Evolutionary conservation across 2,329 filamentous ascomycete genomes (phyloP).

Genomic region (Fusarium sp.): DNA sequence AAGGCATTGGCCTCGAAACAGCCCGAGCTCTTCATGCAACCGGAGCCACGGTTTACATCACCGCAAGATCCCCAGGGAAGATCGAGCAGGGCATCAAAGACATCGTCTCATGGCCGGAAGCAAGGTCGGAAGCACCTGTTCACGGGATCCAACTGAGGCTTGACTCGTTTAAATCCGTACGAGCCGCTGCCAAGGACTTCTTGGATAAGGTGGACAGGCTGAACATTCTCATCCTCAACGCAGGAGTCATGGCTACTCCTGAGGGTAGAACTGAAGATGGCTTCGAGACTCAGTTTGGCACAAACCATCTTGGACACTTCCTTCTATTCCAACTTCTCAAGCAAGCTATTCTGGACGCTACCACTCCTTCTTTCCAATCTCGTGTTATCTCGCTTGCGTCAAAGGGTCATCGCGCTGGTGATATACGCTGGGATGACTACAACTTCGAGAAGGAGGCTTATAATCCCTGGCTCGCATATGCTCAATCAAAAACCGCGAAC

Average conservation of each 20-base stretch:
- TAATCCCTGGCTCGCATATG: constrained; percentile 24
- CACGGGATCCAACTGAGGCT: background rate
- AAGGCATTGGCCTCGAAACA: constrained; percentile 8
- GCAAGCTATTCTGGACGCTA: constrained; percentile 49
- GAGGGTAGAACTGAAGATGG: constrained; percentile 23
- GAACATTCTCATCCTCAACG: constrained; percentile 10
- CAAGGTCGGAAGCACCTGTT: background rate
- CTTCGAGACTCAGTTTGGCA: constrained; percentile 37
- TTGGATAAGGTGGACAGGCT: background rate
- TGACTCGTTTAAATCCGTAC: constrained; percentile 4
- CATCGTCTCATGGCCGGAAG: background rate
- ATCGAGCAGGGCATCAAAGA: background rate
- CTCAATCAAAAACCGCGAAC: constrained; percentile 29
- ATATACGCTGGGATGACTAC: constrained; percentile 20
- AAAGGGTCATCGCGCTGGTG: constrained; percentile 46
- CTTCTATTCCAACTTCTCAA: constrained; percentile 51
- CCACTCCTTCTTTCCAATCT: constrained; percentile 51
- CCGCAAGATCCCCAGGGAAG: background rate
- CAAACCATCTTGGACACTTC: constrained; percentile 42
- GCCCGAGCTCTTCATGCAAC: background rate
- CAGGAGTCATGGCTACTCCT: constrained; percentile 17
- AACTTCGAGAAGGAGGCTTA: constrained; percentile 24
- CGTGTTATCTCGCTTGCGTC: constrained; percentile 58
- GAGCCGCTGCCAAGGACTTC: background rate
- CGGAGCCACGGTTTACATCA: constrained; percentile 3